Evolutionary conservation across 2,329 filamentous ascomycete species (phyloP).

Genomic region (Claviceps monticola): DNA sequence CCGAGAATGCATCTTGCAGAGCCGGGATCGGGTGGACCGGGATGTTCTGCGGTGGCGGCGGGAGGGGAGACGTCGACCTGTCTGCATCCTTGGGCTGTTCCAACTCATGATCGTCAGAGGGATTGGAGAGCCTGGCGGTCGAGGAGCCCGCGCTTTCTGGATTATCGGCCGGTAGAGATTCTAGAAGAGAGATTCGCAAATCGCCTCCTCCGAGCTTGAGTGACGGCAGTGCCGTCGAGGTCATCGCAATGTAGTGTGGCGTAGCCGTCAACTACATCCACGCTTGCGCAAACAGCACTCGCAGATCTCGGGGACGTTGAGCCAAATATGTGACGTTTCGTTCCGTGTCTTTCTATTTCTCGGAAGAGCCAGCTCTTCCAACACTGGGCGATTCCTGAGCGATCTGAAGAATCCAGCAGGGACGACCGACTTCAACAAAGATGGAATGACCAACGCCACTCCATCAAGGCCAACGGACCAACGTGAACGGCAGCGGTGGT

Average conservation of each 20-base stretch:
- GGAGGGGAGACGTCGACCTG: constrained; percentile 8
- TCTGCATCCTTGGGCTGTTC: background rate
- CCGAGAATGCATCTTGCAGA: constrained; percentile 72
- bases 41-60: constrained; percentile 10
- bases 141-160: background rate
- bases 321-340: background rate
- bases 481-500: background rate
- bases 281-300: background rate
- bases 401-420: background rate
- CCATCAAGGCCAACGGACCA: background rate
- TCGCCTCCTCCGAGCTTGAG: constrained; percentile 15
- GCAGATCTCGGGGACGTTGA: background rate
- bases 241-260: constrained; percentile 11
- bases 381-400: background rate
- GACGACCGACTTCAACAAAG: background rate
- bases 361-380: background rate
- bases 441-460: background rate
- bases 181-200: constrained; percentile 18
- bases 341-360: background rate
- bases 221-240: constrained; percentile 16
- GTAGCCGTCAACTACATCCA: background rate
- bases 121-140: background rate
- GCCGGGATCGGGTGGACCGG: constrained; percentile 53
- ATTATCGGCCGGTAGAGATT: constrained; percentile 10
- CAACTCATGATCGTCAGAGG: background rate